Conservation (phyloP, 208 protist species). For the Herpetomonas tarakana region DNA sequence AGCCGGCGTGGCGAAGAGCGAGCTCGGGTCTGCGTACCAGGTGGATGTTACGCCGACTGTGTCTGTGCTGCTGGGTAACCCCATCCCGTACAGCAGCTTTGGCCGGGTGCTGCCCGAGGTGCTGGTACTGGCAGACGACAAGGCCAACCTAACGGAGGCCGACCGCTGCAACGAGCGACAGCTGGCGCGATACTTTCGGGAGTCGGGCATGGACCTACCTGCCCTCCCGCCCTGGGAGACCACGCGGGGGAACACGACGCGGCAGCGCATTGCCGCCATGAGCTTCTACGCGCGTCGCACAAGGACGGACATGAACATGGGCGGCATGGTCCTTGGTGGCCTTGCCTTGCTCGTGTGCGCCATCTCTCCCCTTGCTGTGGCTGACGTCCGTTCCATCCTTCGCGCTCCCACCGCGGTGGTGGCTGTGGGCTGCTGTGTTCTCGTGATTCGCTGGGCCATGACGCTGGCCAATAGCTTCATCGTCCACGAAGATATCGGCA, state of each 20-base stretch:
- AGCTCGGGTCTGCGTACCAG: slow-evolving; percentile 81
- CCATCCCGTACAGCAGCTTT: slow-evolving; percentile 95
- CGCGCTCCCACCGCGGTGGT: slow-evolving; percentile 10
- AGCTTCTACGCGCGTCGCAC: slow-evolving; percentile 44
- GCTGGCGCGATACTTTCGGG: slow-evolving; percentile 36
- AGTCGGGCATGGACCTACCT: slow-evolving; percentile 22
- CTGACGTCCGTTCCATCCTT: slow-evolving; percentile 18
- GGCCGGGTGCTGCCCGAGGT: slow-evolving; percentile 91
- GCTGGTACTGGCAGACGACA: slow-evolving; percentile 41
- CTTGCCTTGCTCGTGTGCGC: slow-evolving; percentile 33
- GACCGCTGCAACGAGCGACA: slow-evolving; percentile 60
- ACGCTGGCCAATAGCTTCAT: slow-evolving; percentile 80
- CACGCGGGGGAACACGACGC: slow-evolving; percentile 4
- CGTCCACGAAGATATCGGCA: slow-evolving; percentile 59
- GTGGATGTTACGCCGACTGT: slow-evolving; percentile 95
- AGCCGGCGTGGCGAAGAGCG: slow-evolving; percentile 23
- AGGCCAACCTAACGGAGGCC: slow-evolving; percentile 24
- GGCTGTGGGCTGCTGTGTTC: slow-evolving; percentile 29
- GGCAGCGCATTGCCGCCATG: slow-evolving; percentile 37
- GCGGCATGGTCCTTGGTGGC: slow-evolving; percentile 47
- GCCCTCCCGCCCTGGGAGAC: slow-evolving; percentile 7
- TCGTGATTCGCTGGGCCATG: slow-evolving; percentile 41
- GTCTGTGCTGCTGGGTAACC: slow-evolving; percentile 84
- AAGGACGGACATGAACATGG: slow-evolving; percentile 39
- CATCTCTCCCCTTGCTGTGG: slow-evolving; percentile 35